phyloP scores from a whole-genome alignment of 192 early-diverging fungal genomes.

The Coemansia sp. region DNA sequence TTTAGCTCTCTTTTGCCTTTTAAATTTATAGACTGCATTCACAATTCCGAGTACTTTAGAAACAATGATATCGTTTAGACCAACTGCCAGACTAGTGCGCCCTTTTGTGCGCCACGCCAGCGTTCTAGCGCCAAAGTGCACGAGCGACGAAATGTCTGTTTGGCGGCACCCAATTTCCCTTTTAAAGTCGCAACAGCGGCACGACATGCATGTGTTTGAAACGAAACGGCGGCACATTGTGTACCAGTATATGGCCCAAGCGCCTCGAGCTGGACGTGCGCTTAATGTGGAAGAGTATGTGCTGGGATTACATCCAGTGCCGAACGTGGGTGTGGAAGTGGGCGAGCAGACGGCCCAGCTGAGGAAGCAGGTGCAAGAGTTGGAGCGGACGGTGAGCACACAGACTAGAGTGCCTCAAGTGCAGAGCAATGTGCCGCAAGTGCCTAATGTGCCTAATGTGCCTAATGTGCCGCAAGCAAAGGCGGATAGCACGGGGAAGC shows the following conservation, averaged over 20 bases:
- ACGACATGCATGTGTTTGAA: slow-evolving; percentile 1
- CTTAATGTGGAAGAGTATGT: not conserved
- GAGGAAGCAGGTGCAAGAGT: too few species aligned
- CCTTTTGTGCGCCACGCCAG: not conserved
- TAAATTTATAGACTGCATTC: not conserved
- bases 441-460: too few species aligned
- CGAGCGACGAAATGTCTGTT: not conserved
- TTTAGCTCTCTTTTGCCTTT: slow-evolving; percentile 1
- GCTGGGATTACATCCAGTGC: not conserved
- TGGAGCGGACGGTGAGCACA: too few species aligned
- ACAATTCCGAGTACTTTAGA: not conserved
- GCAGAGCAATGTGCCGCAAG: too few species aligned
- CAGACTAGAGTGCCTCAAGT: too few species aligned
- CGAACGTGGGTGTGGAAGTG: not conserved
- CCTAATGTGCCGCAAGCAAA: too few species aligned
- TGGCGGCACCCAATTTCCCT: not conserved
- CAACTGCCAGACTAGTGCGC: too few species aligned
- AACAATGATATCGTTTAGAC: too few species aligned
- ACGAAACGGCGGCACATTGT: slow-evolving; percentile 1
- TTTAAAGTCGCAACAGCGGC: not conserved
- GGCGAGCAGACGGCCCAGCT: too few species aligned
- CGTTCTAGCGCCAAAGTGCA: slow-evolving; percentile 2
- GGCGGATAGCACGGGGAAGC: not conserved
- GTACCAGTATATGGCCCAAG: slow-evolving; percentile 6
- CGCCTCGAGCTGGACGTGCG: not conserved